Evolutionary conservation across 139 green algal genomes (phyloP).

Genomic region (Chlorella sp.): DNA sequence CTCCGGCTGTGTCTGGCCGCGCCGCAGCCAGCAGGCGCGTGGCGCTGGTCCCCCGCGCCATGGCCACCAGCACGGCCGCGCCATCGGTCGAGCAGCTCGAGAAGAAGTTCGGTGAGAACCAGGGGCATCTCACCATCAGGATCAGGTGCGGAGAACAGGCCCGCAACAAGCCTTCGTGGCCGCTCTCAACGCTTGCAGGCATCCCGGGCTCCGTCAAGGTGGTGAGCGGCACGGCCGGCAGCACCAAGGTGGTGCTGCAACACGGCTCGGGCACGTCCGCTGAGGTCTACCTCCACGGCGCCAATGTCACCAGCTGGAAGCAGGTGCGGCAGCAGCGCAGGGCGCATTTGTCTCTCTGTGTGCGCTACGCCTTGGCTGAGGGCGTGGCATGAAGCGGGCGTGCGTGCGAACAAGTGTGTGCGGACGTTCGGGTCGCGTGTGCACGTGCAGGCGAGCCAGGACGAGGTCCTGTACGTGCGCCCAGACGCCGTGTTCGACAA

Average conservation of each 20-base stretch:
- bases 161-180: too few species aligned
- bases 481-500: constrained; percentile 95
- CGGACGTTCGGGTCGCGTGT: neutral
- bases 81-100: neutral
- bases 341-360: neutral
- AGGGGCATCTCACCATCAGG: too few species aligned
- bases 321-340: constrained; percentile 8
- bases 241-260: constrained; percentile 44
- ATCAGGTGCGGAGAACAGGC: too few species aligned
- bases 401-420: neutral
- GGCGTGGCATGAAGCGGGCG: neutral
- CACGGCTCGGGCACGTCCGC: constrained; percentile 64
- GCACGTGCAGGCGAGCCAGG: constrained; percentile 29
- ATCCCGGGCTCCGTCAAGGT: constrained; percentile 63
- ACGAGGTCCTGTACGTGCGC: constrained; percentile 92
- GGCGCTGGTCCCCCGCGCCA: too few species aligned
- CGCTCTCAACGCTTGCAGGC: constrained; percentile 23
- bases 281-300: constrained; percentile 89
- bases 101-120: neutral
- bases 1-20: too few species aligned
- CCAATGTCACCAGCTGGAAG: constrained; percentile 83
- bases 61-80: too few species aligned
- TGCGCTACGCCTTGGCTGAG: neutral
- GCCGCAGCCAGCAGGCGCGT: too few species aligned
- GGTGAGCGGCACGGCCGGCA: constrained; percentile 34